Base-by-base conservation (phyloP, 306 rosid genomes). In the Castanea mollissima region DNA sequence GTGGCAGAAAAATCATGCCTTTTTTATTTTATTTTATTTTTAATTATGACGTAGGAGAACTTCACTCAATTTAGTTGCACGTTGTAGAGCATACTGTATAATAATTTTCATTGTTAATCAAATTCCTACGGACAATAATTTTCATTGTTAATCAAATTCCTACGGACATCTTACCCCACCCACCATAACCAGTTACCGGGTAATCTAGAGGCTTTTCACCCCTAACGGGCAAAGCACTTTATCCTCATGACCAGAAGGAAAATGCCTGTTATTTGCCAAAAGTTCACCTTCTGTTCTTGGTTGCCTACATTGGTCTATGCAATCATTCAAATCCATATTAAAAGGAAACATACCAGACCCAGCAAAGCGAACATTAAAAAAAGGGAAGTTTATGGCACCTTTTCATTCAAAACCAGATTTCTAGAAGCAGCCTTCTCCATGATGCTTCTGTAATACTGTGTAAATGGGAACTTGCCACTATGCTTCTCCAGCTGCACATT, bases 381-480 rank as follows among this genome's bases (percentile, higher is more conserved):
- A 65, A 8, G 76, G 74, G 21, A 73, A 35, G 71, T 9, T 15
- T 84, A 79, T 51, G 55, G 84, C 82, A 94, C 97, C 99, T 92
- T 89, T 80, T 68, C 76, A 60, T 84, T 80, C 75, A 83, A 65
- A 78, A 85, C 55, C 76, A 70, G 58, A 78, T 85, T 84, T 88
- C 97, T 89, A 25, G 96, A 86, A 58, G 86, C 84, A 78, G 98
- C 98, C 83, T 88, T 93, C 83, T 80, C 85, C 79, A 78, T 83
- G 74, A 91, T 88, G 96, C 94, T 90, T 85, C 89, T 91, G 83
- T 91, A 95, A 81, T 93, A 88, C 70, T 89, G 96, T 20, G 84
- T 83, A 83, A 93, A 95, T 0, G 97, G 85, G 78, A 83, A 71
- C 62, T 71, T 87, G 56, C 88, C 80, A 49, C 46, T 86, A 35